Conservation (phyloP, 176 grass and related monocot genomes). For the Oryza nivara region DNA sequence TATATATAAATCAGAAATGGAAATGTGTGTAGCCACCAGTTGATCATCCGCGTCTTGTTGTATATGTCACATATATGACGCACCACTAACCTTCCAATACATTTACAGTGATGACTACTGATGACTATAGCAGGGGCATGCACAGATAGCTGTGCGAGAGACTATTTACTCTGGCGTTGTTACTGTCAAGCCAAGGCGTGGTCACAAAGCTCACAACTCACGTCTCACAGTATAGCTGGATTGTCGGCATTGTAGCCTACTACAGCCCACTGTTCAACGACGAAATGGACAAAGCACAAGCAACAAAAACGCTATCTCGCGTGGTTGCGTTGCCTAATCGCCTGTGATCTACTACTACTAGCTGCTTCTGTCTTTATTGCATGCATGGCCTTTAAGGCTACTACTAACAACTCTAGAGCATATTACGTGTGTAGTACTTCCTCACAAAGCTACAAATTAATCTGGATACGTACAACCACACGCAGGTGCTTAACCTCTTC, state of each 20-base stretch:
- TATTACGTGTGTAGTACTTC: not conserved
- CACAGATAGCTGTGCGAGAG: not conserved
- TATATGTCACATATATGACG: not conserved
- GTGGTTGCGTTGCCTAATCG: not conserved
- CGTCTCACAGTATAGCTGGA: constrained; percentile 37
- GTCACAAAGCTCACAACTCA: constrained; percentile 24
- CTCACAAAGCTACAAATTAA: not conserved
- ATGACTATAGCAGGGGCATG: not conserved
- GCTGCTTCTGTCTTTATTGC: not conserved
- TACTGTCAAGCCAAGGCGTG: not conserved
- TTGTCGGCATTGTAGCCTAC: constrained; percentile 35
- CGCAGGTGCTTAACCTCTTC: not conserved
- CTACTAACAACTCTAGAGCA: not conserved
- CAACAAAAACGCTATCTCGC: constrained; percentile 4
- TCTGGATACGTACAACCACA: not conserved
- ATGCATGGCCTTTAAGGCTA: not conserved
- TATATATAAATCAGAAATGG: no score
- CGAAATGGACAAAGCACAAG: constrained; percentile 3
- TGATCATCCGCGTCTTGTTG: not conserved
- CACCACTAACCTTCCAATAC: not conserved
- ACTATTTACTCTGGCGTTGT: constrained; percentile 9
- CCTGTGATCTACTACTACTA: not conserved
- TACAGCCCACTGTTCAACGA: constrained; percentile 33
- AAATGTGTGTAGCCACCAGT: not conserved
- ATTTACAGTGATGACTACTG: constrained; percentile 12